These are phyloP conservation scores for Liriodendron chinense DNA, from an alignment of 164 flowering plant species.

Conservation along the genomic window DNA sequence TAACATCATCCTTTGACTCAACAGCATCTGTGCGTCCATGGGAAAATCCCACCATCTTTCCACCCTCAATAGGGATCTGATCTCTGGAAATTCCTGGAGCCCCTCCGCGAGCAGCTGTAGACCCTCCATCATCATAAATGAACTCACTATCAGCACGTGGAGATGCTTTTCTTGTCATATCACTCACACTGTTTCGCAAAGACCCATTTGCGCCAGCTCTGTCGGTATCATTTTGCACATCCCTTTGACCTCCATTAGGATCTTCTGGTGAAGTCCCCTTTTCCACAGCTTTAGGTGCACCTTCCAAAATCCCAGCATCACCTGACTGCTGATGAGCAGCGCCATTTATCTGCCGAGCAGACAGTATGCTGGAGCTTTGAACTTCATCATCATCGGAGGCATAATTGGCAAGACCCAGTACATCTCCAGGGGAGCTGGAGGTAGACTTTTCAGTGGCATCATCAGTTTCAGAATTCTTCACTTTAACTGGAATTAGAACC, in stretches of 20 bases:
- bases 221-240: constrained; percentile 14
- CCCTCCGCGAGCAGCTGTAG: constrained; percentile 13
- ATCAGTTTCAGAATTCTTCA: constrained; percentile 33
- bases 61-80: constrained; percentile 17
- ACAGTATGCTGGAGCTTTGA: constrained; percentile 28
- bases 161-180: constrained; percentile 2
- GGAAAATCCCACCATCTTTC: constrained; percentile 9
- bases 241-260: constrained; percentile 7
- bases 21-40: constrained; percentile 16
- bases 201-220: constrained; percentile 11
- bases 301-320: constrained; percentile 18
- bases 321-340: constrained; percentile 19
- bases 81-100: constrained; percentile 14
- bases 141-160: neutral
- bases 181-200: constrained; percentile 7
- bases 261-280: constrained; percentile 32
- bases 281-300: constrained; percentile 17
- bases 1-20: constrained; percentile 18
- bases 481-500: constrained; percentile 48
- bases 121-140: constrained; percentile 8
- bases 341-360: constrained; percentile 12
- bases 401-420: constrained; percentile 86
- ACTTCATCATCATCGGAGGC: constrained; percentile 66
- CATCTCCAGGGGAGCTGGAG: constrained; percentile 56
- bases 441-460: constrained; percentile 44